Base-by-base conservation (phyloP, 2,329 filamentous ascomycete species). In the Cladosporium sp. region DNA sequence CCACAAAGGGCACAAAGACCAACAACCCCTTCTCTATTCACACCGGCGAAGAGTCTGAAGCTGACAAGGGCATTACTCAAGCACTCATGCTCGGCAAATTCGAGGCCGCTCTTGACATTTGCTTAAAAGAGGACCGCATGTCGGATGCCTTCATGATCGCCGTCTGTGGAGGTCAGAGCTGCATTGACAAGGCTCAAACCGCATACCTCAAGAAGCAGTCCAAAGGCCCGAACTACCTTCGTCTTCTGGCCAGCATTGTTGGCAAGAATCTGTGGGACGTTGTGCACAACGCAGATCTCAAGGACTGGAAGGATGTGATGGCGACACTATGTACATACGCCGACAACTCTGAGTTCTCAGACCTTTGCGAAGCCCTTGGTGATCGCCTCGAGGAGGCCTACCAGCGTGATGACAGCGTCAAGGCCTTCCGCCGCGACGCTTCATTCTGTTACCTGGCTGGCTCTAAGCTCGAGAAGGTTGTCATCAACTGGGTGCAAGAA, bases 111-210 rank as follows among this genome's bases (percentile, higher is more conserved):
- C 85, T 95, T 54, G 87, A 95, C 53, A 82, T 95, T 48, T 95
- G 90, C 62, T 74, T 98, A 13, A 84, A 88, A 63, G 89, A 96
- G 69, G 84, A 95, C 59, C 84, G 91, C 49, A 84, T 97, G 68
- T 93, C 93, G 0, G 93, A 98, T 72, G 93, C 93, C 37, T 95
- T 98, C 72, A 89, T 98, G 76, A 92, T 98, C 66, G 93, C 95
- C 43, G 95, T 97, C 63, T 97, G 91, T 64, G 91, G 93, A 54
- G 93, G 92, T 45, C 89, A 95, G 68, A 87, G 90, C 59, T 86
- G 95, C 55, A 86, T 97, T 41, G 89, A 95, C 63, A 96, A 95
- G 74, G 92, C 92, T 4, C 93, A 97, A 70, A 80, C 87, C 56
- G 84, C 90, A 10, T 98, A 98, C 68, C 83, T 98, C 58, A 86